Conservation (phyloP, 768 basidiomycete genomes). For the Agaricus subrufescens region DNA sequence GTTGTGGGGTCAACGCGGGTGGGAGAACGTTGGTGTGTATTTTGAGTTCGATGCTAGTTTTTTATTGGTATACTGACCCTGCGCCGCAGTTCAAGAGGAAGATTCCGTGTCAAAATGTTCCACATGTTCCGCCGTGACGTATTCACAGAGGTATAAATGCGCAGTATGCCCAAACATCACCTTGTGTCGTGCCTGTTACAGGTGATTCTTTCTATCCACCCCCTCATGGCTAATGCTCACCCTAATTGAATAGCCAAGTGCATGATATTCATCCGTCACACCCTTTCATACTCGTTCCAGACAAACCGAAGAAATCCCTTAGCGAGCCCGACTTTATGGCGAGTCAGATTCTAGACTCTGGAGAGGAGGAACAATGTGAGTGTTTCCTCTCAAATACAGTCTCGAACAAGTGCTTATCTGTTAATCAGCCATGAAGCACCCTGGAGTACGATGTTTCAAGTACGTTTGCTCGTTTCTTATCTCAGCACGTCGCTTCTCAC, state of each 20-base stretch:
- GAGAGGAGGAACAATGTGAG: conserved; percentile 67
- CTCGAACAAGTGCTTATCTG: neutral
- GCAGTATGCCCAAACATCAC: conserved; percentile 75
- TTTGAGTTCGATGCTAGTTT: neutral
- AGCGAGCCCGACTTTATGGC: conserved; percentile 35
- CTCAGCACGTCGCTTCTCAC: neutral
- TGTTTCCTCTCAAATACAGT: conserved; percentile 10
- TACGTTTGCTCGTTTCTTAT: conserved; percentile 34
- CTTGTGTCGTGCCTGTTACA: conserved; percentile 79
- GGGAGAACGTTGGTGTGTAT: conserved; percentile 83
- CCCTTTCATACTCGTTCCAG: conserved; percentile 79
- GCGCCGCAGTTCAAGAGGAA: conserved; percentile 60
- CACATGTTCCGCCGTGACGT: conserved; percentile 66
- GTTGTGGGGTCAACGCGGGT: conserved; percentile 77
- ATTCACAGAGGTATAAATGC: conserved; percentile 76
- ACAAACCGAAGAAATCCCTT: conserved; percentile 38
- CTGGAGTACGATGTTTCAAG: conserved; percentile 84
- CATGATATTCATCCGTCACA: conserved; percentile 91
- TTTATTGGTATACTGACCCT: conserved; percentile 1
- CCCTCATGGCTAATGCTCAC: neutral
- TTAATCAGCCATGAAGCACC: conserved; percentile 63
- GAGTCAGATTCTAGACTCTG: conserved; percentile 30
- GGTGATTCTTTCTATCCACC: conserved; percentile 34
- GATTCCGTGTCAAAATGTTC: conserved; percentile 63
- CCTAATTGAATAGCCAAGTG: conserved; percentile 55